Percentiles rank a stretch among this genome's conserved stretches.
Evolutionary conservation across 2,329 filamentous ascomycete species (phyloP).

Genomic region (Stagonosporopsis vannaccii): DNA sequence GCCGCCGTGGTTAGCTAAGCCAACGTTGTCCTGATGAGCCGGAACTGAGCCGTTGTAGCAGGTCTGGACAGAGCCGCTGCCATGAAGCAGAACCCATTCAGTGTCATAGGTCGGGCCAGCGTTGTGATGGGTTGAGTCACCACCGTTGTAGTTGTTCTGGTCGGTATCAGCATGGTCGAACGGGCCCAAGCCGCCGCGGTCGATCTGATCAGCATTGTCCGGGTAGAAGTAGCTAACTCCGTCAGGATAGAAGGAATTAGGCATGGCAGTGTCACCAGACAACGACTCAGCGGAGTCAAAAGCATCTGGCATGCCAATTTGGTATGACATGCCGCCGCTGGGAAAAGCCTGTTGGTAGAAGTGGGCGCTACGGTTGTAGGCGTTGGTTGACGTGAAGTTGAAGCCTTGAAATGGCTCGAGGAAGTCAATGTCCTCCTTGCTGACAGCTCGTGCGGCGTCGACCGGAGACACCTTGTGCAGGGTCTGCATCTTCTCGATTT

Average conservation of each 20-base stretch:
- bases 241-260: neutral
- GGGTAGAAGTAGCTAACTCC: neutral
- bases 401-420: neutral
- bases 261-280: neutral
- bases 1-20: no score
- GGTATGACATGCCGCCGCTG: neutral
- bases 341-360: neutral
- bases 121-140: no score
- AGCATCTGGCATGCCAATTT: neutral
- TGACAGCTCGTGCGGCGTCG: neutral
- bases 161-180: no score
- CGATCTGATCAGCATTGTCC: neutral
- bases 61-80: no score
- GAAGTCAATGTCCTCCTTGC: slow-evolving; percentile 5
- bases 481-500: neutral
- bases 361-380: neutral
- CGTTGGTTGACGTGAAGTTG: neutral
- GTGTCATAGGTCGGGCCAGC: no score
- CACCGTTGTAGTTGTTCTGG: no score
- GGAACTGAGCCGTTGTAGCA: no score
- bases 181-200: neutral
- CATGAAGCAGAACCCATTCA: no score
- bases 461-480: neutral
- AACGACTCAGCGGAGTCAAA: neutral
- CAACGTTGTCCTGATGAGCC: no score